Conservation (phyloP, 2,329 filamentous ascomycete species). For the Zarea fungicola region DNA sequence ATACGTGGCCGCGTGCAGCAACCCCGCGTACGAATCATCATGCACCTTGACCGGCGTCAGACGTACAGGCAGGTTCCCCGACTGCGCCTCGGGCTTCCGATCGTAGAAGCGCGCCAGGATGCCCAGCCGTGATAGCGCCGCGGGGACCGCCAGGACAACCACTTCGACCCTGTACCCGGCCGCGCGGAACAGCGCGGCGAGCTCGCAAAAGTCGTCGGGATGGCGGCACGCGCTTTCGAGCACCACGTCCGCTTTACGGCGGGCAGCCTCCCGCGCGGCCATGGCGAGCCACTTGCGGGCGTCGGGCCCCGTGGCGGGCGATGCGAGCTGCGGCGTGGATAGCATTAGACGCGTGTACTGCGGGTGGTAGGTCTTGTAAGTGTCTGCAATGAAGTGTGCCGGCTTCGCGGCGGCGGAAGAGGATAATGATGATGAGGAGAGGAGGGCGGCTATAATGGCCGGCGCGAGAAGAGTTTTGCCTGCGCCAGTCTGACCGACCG, state of each 20-base stretch:
- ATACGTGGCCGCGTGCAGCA: conserved; percentile 32
- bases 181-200: conserved; percentile 30
- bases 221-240: conserved; percentile 42
- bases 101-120: conserved; percentile 36
- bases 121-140: conserved; percentile 36
- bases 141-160: conserved; percentile 38
- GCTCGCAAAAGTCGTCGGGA: conserved; percentile 34
- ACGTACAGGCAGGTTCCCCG: conserved; percentile 31
- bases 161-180: conserved; percentile 35
- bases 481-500: conserved; percentile 44
- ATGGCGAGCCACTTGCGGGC: conserved; percentile 40
- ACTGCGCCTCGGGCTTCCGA: conserved; percentile 29
- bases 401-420: conserved; percentile 13
- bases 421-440: no score
- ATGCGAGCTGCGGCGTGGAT: conserved; percentile 29
- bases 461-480: conserved; percentile 43
- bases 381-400: conserved; percentile 43
- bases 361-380: conserved; percentile 45
- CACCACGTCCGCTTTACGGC: conserved; percentile 30
- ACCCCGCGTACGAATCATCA: conserved; percentile 38
- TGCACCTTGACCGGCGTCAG: conserved; percentile 41
- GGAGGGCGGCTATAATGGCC: conserved; percentile 29
- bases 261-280: conserved; percentile 31
- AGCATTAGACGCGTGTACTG: conserved; percentile 30
- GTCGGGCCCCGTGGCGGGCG: conserved; percentile 33